phyloP scores from a whole-genome alignment of 2,329 filamentous ascomycete genomes.

The Diaporthe nobilis region DNA sequence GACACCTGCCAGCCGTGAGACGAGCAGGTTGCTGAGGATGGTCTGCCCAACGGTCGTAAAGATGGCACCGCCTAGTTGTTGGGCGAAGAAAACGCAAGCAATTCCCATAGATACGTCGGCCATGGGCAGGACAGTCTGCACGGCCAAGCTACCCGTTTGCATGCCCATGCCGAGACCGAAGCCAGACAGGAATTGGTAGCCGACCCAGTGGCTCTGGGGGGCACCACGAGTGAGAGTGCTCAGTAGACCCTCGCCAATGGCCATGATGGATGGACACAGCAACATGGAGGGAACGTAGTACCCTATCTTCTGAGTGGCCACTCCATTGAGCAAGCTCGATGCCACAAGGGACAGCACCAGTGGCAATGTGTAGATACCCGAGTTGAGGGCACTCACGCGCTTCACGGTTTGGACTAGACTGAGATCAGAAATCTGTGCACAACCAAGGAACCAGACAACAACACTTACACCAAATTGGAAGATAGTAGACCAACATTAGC shows the following conservation, averaged over 20 bases:
- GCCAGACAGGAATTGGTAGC: slow-evolving; percentile 71
- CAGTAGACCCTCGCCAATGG: slow-evolving; percentile 69
- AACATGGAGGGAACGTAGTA: slow-evolving; percentile 74
- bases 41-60: slow-evolving; percentile 71
- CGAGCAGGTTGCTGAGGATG: slow-evolving; percentile 64
- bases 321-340: slow-evolving; percentile 64
- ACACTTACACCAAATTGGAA: slow-evolving; percentile 68
- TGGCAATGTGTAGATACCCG: slow-evolving; percentile 70
- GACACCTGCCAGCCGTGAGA: slow-evolving; percentile 54
- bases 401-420: slow-evolving; percentile 68
- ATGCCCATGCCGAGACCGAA: slow-evolving; percentile 72
- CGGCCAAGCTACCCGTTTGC: slow-evolving; percentile 69
- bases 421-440: background rate
- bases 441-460: background rate
- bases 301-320: slow-evolving; percentile 65
- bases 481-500: slow-evolving; percentile 68
- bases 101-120: slow-evolving; percentile 69
- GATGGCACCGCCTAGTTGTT: slow-evolving; percentile 71
- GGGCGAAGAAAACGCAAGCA: slow-evolving; percentile 69
- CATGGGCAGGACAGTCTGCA: slow-evolving; percentile 66
- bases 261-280: slow-evolving; percentile 62
- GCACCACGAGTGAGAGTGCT: slow-evolving; percentile 67
- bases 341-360: slow-evolving; percentile 69
- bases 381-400: slow-evolving; percentile 65
- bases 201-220: slow-evolving; percentile 68